A percentile compares a stretch with the other conserved stretches of the same genome.
Evolutionary conservation across 257 asterid genomes (phyloP).

Genomic region (Jaltomata sinuosa): DNA sequence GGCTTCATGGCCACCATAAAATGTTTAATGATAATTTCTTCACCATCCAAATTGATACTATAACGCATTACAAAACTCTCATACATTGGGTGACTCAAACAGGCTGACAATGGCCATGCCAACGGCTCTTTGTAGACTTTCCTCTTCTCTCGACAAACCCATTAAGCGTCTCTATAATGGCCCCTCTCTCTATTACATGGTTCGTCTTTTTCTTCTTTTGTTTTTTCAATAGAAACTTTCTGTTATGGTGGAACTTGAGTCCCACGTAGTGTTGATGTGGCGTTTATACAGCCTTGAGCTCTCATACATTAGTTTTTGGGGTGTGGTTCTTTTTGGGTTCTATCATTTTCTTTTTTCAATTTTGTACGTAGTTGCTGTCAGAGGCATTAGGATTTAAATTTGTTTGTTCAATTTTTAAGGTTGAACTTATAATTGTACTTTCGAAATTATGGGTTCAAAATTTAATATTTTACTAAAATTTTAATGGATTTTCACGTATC

Average conservation of each 20-base stretch:
- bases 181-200: constrained; percentile 61
- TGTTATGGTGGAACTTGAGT: too few relatives aligned
- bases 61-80: neutral
- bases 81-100: neutral
- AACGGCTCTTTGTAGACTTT: constrained; percentile 63
- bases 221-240: neutral
- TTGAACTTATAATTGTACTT: neutral
- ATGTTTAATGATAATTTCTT: constrained; percentile 25
- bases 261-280: too few relatives aligned
- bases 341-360: neutral
- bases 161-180: constrained; percentile 41
- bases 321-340: too few relatives aligned
- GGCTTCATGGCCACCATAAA: constrained; percentile 27
- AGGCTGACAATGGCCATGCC: constrained; percentile 47
- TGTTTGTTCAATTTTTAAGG: neutral
- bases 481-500: neutral
- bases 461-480: neutral
- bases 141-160: constrained; percentile 58
- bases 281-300: too few relatives aligned
- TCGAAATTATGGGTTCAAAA: neutral
- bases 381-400: neutral
- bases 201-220: neutral
- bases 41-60: constrained; percentile 46
- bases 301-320: too few relatives aligned
- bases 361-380: neutral